These are phyloP conservation scores for Fusarium sacchari DNA, from an alignment of 2,329 filamentous ascomycete genomes.

Conservation along the genomic window DNA sequence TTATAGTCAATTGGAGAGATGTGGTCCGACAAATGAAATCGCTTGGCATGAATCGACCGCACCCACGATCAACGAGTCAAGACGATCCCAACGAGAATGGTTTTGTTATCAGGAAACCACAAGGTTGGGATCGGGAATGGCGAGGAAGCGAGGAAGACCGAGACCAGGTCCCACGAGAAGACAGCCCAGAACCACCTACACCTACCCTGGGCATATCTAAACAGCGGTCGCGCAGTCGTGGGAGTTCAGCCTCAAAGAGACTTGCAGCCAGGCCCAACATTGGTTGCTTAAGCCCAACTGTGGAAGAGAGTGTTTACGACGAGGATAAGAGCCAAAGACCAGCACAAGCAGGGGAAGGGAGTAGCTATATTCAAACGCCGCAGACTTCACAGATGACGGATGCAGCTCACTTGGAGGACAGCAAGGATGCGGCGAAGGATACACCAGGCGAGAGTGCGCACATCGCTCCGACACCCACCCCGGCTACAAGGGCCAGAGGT, in stretches of 20 bases:
- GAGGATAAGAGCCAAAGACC: not conserved
- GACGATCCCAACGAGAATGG: constrained; percentile 49
- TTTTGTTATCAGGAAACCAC: constrained; percentile 51
- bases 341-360: not conserved
- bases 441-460: not conserved
- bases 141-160: constrained; percentile 33
- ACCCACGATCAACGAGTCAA: constrained; percentile 22
- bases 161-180: constrained; percentile 18
- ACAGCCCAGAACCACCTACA: constrained; percentile 52
- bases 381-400: not conserved
- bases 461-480: not conserved
- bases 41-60: constrained; percentile 49
- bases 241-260: constrained; percentile 36
- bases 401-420: not conserved
- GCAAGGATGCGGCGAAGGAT: not conserved
- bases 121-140: constrained; percentile 45
- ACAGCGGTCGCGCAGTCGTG: constrained; percentile 35
- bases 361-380: not conserved
- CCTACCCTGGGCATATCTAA: constrained; percentile 43
- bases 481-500: not conserved
- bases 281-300: constrained; percentile 45
- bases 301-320: constrained; percentile 44
- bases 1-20: constrained; percentile 73
- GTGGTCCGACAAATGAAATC: constrained; percentile 68
- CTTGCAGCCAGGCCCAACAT: constrained; percentile 39